Percentiles rank a stretch among this genome's conserved stretches.
Evolutionary conservation across 2,329 filamentous ascomycete genomes (phyloP).

Genomic region (Coccinonectria pachysandricola): DNA sequence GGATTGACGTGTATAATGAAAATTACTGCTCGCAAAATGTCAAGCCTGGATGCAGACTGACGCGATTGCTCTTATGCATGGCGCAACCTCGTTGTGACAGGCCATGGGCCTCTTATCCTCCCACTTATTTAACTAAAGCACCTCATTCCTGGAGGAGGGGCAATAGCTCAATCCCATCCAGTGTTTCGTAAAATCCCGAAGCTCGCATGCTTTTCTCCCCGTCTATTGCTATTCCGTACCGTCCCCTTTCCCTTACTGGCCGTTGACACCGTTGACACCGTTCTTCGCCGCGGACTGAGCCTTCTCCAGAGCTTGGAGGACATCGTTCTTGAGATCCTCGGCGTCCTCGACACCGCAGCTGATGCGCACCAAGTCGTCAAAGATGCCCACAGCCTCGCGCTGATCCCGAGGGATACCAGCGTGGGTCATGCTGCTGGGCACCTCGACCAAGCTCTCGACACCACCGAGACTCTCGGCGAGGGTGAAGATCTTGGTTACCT

Average conservation of each 20-base stretch:
- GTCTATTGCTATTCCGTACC: conserved; percentile 10
- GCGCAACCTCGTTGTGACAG: too few relatives aligned
- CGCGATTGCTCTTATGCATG: too few relatives aligned
- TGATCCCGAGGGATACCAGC: conserved; percentile 85
- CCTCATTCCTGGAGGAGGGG: too few relatives aligned
- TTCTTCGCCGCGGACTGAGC: conserved; percentile 40
- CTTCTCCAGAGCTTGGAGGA: conserved; percentile 70
- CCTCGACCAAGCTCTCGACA: conserved; percentile 83
- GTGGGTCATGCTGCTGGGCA: conserved; percentile 95
- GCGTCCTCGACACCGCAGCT: conserved; percentile 92
- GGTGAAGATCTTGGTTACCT: conserved; percentile 80
- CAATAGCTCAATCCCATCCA: too few relatives aligned
- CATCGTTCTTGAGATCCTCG: conserved; percentile 72
- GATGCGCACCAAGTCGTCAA: conserved; percentile 84
- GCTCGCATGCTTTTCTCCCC: not conserved
- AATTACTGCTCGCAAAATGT: too few relatives aligned
- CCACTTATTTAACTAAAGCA: too few relatives aligned
- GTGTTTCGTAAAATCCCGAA: too few relatives aligned
- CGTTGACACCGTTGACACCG: conserved; percentile 18
- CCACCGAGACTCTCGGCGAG: conserved; percentile 88
- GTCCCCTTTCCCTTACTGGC: conserved; percentile 9
- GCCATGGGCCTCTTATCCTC: too few relatives aligned
- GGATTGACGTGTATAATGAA: too few relatives aligned
- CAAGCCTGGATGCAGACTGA: too few relatives aligned
- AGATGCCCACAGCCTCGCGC: conserved; percentile 86